Conservation (phyloP, 768 basidiomycete species). For the Rossbeevera mucosa region DNA sequence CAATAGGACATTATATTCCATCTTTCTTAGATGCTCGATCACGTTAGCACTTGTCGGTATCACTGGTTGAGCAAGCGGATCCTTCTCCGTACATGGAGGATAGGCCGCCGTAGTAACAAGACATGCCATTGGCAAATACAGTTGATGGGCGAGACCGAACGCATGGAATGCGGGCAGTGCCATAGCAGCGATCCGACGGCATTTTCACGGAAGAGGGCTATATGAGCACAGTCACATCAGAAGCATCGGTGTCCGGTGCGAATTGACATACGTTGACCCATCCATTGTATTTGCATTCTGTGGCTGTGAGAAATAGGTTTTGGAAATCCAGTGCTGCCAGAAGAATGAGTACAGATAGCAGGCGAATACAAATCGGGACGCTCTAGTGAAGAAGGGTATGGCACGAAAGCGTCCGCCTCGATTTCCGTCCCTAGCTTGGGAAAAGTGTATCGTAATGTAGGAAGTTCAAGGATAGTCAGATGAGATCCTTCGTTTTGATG, state of each 20-base stretch:
- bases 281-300: constrained; percentile 32
- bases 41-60: constrained; percentile 38
- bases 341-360: constrained; percentile 45
- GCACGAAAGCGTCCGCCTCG: constrained; percentile 11
- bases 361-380: constrained; percentile 31
- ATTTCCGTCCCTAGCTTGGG: constrained; percentile 38
- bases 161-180: constrained; percentile 28
- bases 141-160: constrained; percentile 15
- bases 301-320: constrained; percentile 41
- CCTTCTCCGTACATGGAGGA: constrained; percentile 20
- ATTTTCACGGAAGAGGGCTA: constrained; percentile 5
- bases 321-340: constrained; percentile 47
- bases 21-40: constrained; percentile 30
- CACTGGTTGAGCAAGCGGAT: constrained; percentile 27
- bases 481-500: neutral
- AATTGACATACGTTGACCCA: constrained; percentile 30
- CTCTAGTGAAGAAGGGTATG: constrained; percentile 10
- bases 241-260: neutral
- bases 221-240: neutral
- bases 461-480: constrained; percentile 16
- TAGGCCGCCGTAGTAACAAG: constrained; percentile 21
- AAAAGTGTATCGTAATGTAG: constrained; percentile 28
- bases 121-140: constrained; percentile 19
- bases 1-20: constrained; percentile 28
- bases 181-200: constrained; percentile 17